Percentiles rank a stretch among this genome's conserved stretches.
Conservation (phyloP, 495 filamentous ascomycete genomes). For the Lindgomyces ingoldianus region DNA sequence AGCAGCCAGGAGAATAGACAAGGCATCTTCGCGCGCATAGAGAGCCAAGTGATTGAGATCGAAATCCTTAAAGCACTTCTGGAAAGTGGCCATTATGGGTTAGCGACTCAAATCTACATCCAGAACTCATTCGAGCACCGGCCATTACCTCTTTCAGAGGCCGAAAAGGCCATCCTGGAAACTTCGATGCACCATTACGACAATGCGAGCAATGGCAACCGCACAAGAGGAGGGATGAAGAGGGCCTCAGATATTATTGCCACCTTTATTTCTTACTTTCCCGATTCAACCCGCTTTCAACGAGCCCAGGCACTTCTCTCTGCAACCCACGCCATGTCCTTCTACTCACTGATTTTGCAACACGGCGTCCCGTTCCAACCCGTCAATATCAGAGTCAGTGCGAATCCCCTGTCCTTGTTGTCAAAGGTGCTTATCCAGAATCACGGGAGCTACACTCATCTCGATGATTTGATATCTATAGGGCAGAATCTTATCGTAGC, state of each 20-base stretch:
- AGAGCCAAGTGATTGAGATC: constrained; percentile 63
- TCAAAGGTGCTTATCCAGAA: constrained; percentile 89
- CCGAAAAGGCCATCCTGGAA: constrained; percentile 67
- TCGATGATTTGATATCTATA: constrained; percentile 81
- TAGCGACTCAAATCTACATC: constrained; percentile 72
- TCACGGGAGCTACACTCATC: constrained; percentile 75
- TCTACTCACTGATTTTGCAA: constrained; percentile 84
- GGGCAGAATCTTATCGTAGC: constrained; percentile 66
- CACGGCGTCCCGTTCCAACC: constrained; percentile 92
- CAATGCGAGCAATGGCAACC: constrained; percentile 87
- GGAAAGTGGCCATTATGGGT: constrained; percentile 59
- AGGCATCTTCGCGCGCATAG: constrained; percentile 72
- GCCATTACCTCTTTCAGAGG: constrained; percentile 53
- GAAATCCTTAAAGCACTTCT: constrained; percentile 76
- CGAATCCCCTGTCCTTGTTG: constrained; percentile 81
- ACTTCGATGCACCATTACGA: constrained; percentile 76
- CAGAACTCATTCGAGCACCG: constrained; percentile 48
- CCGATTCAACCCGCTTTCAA: constrained; percentile 55
- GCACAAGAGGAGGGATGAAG: constrained; percentile 77
- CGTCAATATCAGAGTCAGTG: constrained; percentile 81
- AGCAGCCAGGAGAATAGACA: constrained; percentile 49
- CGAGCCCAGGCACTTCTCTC: constrained; percentile 69
- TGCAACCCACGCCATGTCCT: constrained; percentile 83
- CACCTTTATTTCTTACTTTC: constrained; percentile 66
- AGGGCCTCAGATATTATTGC: constrained; percentile 78